phyloP scores from a whole-genome alignment of 2,329 filamentous ascomycete genomes.

The Fusarium heterosporum region DNA sequence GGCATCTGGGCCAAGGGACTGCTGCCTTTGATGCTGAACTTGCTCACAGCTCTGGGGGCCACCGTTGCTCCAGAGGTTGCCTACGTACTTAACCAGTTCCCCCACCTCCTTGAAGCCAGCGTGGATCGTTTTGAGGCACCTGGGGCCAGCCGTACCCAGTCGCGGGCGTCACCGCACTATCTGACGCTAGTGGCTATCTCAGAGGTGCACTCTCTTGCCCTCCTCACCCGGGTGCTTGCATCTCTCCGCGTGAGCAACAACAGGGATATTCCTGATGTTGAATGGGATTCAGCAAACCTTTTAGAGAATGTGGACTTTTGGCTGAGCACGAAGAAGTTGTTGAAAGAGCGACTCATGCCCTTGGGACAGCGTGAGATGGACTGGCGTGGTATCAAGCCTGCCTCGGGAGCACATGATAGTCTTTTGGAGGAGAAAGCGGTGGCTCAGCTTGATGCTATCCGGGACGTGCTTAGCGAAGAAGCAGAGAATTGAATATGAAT shows the following conservation, averaged over 20 bases:
- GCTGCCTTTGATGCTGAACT: conserved; percentile 87
- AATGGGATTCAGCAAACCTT: conserved; percentile 78
- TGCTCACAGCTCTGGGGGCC: conserved; percentile 83
- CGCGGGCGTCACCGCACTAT: conserved; percentile 65
- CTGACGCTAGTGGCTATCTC: conserved; percentile 79
- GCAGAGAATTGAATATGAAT: conserved; percentile 53
- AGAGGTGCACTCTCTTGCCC: conserved; percentile 82
- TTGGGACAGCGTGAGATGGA: conserved; percentile 78
- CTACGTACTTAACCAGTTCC: conserved; percentile 90
- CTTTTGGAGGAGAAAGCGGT: conserved; percentile 81
- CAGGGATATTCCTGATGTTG: conserved; percentile 78
- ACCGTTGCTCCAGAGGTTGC: conserved; percentile 87
- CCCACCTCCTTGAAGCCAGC: conserved; percentile 78
- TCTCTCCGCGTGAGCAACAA: conserved; percentile 73
- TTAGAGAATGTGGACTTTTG: conserved; percentile 88
- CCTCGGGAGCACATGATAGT: conserved; percentile 63
- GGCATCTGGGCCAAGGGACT: conserved; percentile 91
- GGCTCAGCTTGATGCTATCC: conserved; percentile 71
- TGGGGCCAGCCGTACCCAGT: conserved; percentile 63
- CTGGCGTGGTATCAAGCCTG: conserved; percentile 61
- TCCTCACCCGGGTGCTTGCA: conserved; percentile 79
- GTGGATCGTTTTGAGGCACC: conserved; percentile 77
- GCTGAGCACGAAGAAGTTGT: conserved; percentile 74
- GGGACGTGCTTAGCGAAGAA: conserved; percentile 66
- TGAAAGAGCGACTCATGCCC: conserved; percentile 80